phyloP scores from a whole-genome alignment of 805 yeast species.

The Cyberlindnera petersonii region DNA sequence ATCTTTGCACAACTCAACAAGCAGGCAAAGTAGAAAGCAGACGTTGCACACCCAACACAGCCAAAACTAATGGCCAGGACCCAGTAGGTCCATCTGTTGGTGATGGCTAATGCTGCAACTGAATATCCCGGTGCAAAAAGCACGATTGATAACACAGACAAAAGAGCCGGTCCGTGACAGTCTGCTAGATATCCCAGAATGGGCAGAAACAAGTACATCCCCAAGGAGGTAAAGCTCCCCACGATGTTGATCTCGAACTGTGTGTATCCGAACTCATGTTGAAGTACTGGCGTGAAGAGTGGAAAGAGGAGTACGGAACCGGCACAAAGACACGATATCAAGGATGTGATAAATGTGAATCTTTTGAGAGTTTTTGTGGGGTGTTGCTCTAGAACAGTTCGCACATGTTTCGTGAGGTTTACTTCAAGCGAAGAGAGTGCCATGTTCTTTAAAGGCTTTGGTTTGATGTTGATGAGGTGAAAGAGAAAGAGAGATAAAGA shows the following conservation, averaged over 20 bases:
- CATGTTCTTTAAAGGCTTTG: constrained; percentile 15
- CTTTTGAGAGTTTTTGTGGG: constrained; percentile 38
- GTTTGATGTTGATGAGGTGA: neutral
- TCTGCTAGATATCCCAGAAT: constrained; percentile 78
- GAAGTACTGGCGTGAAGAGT: constrained; percentile 69
- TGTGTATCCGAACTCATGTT: constrained; percentile 50
- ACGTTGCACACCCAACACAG: constrained; percentile 67
- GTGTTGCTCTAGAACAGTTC: constrained; percentile 39
- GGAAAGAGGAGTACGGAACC: constrained; percentile 85
- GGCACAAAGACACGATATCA: constrained; percentile 64
- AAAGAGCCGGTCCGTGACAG: constrained; percentile 73
- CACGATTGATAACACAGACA: constrained; percentile 57
- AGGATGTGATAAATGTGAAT: constrained; percentile 52
- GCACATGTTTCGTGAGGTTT: constrained; percentile 41
- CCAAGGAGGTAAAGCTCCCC: constrained; percentile 69
- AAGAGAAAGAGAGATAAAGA: neutral
- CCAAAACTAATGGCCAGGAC: constrained; percentile 48
- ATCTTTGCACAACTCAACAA: constrained; percentile 79
- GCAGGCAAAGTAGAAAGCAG: constrained; percentile 67
- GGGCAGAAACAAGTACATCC: constrained; percentile 84
- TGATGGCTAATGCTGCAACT: constrained; percentile 38
- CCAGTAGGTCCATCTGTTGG: constrained; percentile 27
- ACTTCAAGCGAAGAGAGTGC: constrained; percentile 34
- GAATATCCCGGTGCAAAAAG: constrained; percentile 69
- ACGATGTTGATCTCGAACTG: constrained; percentile 70